Evolutionary conservation across 257 asterid species (phyloP).

Genomic region (Marsdenia floribunda): DNA sequence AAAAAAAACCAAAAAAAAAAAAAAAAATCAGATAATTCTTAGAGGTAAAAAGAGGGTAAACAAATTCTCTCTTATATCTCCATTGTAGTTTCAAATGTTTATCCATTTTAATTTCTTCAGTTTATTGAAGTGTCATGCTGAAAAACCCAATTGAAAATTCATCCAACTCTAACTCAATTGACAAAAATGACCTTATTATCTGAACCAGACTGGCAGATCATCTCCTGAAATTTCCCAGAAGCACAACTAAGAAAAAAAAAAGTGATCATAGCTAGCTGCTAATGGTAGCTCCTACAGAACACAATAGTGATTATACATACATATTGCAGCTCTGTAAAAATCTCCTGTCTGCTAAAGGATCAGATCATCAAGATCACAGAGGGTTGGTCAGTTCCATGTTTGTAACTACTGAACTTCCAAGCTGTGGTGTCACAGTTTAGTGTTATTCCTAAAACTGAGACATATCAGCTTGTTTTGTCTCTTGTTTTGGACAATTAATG

Average conservation of each 20-base stretch:
- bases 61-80: background rate
- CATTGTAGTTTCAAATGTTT: background rate
- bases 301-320: too few species aligned
- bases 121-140: background rate
- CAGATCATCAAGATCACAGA: background rate
- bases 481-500: background rate
- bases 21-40: slow-evolving; percentile 17
- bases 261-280: too few species aligned
- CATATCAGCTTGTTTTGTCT: background rate
- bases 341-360: slow-evolving; percentile 1
- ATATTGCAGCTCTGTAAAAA: background rate
- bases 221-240: too few species aligned
- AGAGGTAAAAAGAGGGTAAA: slow-evolving; percentile 12
- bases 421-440: background rate
- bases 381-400: background rate
- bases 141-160: too few species aligned
- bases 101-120: background rate
- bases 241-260: too few species aligned
- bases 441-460: background rate
- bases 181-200: too few species aligned
- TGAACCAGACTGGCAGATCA: too few species aligned
- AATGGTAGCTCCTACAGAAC: too few species aligned
- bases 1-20: slow-evolving; percentile 17
- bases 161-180: too few species aligned
- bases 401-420: background rate